Base-by-base conservation (phyloP, 129 eudicot genomes). In the Pseudognaphalium luteoalbum region DNA sequence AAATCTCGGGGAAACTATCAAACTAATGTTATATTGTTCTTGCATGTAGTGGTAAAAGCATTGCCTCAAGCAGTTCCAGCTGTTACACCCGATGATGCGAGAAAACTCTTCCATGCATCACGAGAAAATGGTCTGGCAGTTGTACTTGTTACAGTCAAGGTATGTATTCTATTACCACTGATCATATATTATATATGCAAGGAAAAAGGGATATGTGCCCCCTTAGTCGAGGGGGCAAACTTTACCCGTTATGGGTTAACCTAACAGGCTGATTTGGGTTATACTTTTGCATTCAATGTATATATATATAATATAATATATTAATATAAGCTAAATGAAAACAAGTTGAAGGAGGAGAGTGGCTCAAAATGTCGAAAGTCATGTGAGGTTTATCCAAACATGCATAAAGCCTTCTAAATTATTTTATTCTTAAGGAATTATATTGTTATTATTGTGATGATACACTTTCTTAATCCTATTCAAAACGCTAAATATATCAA, bases 1-100 rank as follows among this genome's bases (percentile, higher is more conserved):
- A 54, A 62, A 4, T 54, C 50, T 50, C 22, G 17, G 10, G 66
- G 29, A n/a, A n/a, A n/a, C n/a, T n/a, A n/a, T n/a, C 30, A 47
- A 44, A 28, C n/a, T 63, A 72, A 71, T 34, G 17, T 25, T 62
- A 65, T 82, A 68, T 33, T 68, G 50, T 56, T 58, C 28, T 35
- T 65, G 68, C 10, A 52, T 77, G 82, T 33, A 85, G 89, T 85
- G 12, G 81, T 66, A 34, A 82, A 85, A 75, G 86, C 77, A 35
- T 78, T 85, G 50, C 89, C 89, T 35, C 89, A 75, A 37, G 89
- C 84, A 70, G 86, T 85, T 78, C 89, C 89, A 58, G 73, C 82
- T 74, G 86, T 85, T 58, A 81, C 86, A 62, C 86, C 86, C 7
- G 84, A 81, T 82, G 89, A 82, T 63, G 86, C 89, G 25, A 85